phyloP scores from a whole-genome alignment of 805 yeast species.

The Blastobotrys mokoenaii region DNA sequence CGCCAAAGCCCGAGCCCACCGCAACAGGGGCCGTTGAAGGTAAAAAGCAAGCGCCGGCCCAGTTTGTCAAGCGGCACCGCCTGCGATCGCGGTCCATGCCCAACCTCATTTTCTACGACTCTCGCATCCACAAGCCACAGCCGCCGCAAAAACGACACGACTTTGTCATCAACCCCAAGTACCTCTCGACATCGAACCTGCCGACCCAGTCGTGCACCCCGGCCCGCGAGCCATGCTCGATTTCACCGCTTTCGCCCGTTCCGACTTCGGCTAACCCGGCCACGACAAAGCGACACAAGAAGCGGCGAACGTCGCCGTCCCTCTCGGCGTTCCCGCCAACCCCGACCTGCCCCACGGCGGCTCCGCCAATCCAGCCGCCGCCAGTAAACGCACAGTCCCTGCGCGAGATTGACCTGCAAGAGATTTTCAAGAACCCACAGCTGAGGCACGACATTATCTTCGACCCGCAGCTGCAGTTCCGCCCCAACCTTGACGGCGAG shows the following conservation, averaged over 20 bases:
- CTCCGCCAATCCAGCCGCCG: constrained; percentile 43
- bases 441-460: constrained; percentile 86
- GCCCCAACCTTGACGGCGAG: constrained; percentile 89
- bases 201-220: not conserved
- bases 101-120: constrained; percentile 11
- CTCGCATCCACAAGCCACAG: constrained; percentile 4
- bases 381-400: constrained; percentile 77
- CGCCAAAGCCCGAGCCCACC: too few species aligned
- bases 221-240: too few species aligned
- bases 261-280: not conserved
- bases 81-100: constrained; percentile 18
- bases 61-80: constrained; percentile 9
- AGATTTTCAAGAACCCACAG: constrained; percentile 85
- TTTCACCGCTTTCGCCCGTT: not conserved
- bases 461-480: constrained; percentile 84
- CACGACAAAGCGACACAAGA: not conserved
- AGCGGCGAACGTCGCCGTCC: not conserved
- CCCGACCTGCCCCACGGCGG: constrained; percentile 2
- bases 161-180: constrained; percentile 1
- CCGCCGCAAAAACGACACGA: not conserved
- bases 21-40: too few species aligned
- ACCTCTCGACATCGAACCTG: not conserved
- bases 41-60: too few species aligned
- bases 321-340: constrained; percentile 6
- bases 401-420: constrained; percentile 79